A percentile compares a stretch with the other conserved stretches of the same genome.
Evolutionary conservation across 208 protist species (phyloP).

Genomic region (Leishmania gerbilli): DNA sequence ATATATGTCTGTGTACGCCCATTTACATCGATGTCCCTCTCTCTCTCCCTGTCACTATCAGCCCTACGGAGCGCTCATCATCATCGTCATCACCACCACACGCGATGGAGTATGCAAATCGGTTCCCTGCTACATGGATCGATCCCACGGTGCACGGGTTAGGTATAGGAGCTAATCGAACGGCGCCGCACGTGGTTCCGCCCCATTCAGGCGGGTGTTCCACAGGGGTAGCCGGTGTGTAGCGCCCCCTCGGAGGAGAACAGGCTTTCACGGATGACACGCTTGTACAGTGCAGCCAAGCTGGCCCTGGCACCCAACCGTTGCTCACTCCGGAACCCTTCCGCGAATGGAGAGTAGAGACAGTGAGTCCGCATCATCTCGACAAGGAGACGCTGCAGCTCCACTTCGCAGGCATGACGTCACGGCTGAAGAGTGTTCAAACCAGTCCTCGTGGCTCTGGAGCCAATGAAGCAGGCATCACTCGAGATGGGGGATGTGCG

Average conservation of each 20-base stretch:
- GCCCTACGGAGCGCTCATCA: background rate
- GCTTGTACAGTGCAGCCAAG: background rate
- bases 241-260: no score
- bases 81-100: background rate
- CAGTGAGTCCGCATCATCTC: background rate
- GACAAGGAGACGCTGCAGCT: background rate
- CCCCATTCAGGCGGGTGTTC: background rate
- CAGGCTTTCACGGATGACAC: background rate
- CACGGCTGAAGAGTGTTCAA: background rate
- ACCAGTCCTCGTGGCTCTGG: background rate
- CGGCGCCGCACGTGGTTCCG: background rate
- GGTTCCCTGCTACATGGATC: background rate
- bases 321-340: background rate
- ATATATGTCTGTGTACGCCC: background rate
- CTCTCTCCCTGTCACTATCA: background rate
- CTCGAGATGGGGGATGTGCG: background rate
- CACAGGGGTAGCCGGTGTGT: background rate
- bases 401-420: no score
- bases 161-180: background rate
- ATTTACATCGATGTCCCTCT: background rate
- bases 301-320: background rate
- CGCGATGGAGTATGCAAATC: background rate
- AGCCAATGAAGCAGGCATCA: background rate
- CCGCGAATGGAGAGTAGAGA: background rate
- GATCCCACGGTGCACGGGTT: background rate